These are phyloP conservation scores for Brettanomyces nanus DNA, from an alignment of 805 yeast genomes.

Conservation along the genomic window DNA sequence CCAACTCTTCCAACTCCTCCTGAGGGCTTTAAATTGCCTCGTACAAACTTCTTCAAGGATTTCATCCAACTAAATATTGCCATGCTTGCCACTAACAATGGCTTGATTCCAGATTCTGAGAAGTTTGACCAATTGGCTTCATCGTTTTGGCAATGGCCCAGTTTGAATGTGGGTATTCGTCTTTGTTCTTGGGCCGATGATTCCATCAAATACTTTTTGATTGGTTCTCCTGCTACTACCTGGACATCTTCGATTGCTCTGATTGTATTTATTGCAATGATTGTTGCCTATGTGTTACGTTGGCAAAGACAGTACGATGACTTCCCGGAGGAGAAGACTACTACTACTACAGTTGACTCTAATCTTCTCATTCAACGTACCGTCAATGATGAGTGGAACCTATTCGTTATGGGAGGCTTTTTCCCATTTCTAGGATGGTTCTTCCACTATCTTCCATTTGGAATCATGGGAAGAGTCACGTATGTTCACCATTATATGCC, in stretches of 20 bases:
- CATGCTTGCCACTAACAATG: constrained; percentile 84
- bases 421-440: constrained; percentile 90
- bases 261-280: constrained; percentile 39
- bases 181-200: constrained; percentile 64
- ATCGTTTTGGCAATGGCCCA: constrained; percentile 84
- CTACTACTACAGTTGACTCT: constrained; percentile 11
- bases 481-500: constrained; percentile 96
- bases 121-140: constrained; percentile 67
- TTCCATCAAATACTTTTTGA: constrained; percentile 51
- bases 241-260: constrained; percentile 64
- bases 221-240: constrained; percentile 74
- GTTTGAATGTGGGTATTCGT: constrained; percentile 66
- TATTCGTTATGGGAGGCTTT: constrained; percentile 54
- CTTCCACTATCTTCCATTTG: constrained; percentile 81
- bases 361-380: constrained; percentile 1
- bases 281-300: constrained; percentile 47
- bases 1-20: constrained; percentile 50
- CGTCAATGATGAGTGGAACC: constrained; percentile 11
- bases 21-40: constrained; percentile 58
- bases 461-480: constrained; percentile 91
- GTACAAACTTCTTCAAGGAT: constrained; percentile 68
- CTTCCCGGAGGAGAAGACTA: constrained; percentile 30
- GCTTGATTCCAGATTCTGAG: constrained; percentile 70
- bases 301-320: constrained; percentile 77
- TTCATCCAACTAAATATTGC: constrained; percentile 70